phyloP scores from a whole-genome alignment of 495 filamentous ascomycete species.

The Podospora pseudoanserina region DNA sequence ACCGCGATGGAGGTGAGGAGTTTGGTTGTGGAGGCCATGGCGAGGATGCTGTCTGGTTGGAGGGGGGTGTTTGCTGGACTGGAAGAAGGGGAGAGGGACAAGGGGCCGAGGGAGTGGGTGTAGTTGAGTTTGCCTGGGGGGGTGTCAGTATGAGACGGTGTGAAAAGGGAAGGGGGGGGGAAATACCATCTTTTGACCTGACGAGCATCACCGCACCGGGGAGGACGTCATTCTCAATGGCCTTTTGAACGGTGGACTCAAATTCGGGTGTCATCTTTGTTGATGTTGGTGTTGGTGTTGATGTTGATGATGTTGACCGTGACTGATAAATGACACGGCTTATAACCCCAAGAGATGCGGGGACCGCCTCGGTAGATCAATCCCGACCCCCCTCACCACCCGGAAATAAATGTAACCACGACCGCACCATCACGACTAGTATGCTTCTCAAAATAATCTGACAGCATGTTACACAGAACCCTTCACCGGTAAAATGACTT shows the following conservation, averaged over 20 bases:
- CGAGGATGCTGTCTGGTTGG: conserved; percentile 1
- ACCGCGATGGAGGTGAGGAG: conserved; percentile 35
- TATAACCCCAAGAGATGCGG: neutral
- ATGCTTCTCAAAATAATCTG: no score
- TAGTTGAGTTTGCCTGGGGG: conserved; percentile 18
- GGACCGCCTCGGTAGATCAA: neutral
- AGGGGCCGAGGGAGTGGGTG: conserved; percentile 7
- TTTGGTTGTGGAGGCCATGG: conserved; percentile 37
- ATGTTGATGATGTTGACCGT: neutral
- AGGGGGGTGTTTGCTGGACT: neutral
- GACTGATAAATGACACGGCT: neutral
- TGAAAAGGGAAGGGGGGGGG: neutral
- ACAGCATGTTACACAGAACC: no score
- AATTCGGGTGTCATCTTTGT: conserved; percentile 15
- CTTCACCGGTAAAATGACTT: neutral
- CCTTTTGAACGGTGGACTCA: conserved; percentile 15
- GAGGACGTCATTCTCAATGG: conserved; percentile 16
- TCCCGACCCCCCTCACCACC: neutral
- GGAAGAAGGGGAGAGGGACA: conserved; percentile 5
- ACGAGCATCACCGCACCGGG: conserved; percentile 17
- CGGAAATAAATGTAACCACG: neutral
- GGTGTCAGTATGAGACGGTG: neutral
- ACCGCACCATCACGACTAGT: neutral
- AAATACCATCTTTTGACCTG: conserved; percentile 17
- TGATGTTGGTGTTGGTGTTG: neutral